phyloP scores from a whole-genome alignment of 371 early-diverging fungal genomes.

The Parasitella parasitica region DNA sequence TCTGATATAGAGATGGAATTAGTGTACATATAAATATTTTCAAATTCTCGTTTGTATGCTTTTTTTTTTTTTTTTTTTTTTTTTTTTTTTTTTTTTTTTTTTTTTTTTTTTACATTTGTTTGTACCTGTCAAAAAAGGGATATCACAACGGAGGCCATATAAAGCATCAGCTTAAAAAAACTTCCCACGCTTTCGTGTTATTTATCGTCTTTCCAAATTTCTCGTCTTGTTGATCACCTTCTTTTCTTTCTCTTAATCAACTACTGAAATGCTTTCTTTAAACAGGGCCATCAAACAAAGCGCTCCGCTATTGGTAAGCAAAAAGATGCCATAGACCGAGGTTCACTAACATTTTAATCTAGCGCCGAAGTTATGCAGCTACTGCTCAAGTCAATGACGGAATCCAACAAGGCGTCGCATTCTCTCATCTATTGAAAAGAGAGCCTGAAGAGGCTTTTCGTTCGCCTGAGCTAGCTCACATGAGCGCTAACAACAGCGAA shows the following conservation, averaged over 20 bases:
- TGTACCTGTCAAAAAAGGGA: not conserved
- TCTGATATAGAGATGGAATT: not conserved
- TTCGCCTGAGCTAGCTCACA: slow-evolving; percentile 70
- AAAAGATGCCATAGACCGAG: not conserved
- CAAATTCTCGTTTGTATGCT: not conserved
- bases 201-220: not conserved
- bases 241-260: not conserved
- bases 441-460: slow-evolving; percentile 73
- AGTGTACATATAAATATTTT: too few species aligned
- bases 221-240: not conserved
- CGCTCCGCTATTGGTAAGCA: slow-evolving; percentile 8
- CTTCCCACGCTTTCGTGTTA: slow-evolving; percentile 10
- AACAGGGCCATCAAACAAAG: slow-evolving; percentile 1
- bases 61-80: not conserved
- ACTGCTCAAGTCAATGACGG: slow-evolving; percentile 72
- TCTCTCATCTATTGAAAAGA: slow-evolving; percentile 69
- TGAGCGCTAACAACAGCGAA: slow-evolving; percentile 64
- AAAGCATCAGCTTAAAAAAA: too few species aligned
- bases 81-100: too few species aligned
- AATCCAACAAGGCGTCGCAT: slow-evolving; percentile 76
- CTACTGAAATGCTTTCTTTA: slow-evolving; percentile 8
- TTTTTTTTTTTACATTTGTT: too few species aligned
- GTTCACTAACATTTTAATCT: not conserved
- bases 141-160: too few species aligned
- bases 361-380: slow-evolving; percentile 34